Percentiles rank a stretch among this genome's conserved stretches.
phyloP scores from a whole-genome alignment of 2,329 filamentous ascomycete species.

The Aspergillus amoenus region DNA sequence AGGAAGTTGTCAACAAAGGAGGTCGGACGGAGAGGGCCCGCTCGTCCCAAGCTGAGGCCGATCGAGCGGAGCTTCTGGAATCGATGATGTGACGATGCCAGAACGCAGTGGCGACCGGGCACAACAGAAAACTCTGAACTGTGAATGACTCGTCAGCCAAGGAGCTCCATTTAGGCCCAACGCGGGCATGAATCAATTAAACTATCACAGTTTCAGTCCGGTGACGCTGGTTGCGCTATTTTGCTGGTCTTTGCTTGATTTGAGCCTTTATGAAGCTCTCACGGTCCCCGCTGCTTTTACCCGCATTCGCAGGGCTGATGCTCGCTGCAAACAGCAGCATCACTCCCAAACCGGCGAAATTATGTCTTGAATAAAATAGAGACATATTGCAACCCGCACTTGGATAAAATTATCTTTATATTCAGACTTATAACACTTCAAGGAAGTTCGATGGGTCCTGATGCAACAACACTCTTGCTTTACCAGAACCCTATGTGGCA shows the following conservation, averaged over 20 bases:
- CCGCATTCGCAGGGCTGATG: no score
- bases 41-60: not conserved
- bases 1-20: conserved; percentile 3
- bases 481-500: no score
- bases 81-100: conserved; percentile 7
- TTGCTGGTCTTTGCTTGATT: not conserved
- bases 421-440: no score
- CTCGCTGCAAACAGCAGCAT: no score
- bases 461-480: no score
- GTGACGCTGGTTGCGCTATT: not conserved
- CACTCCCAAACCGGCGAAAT: no score
- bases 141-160: conserved; percentile 3
- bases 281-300: no score
- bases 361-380: no score
- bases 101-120: conserved; percentile 2
- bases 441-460: no score
- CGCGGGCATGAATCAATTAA: not conserved
- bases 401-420: no score
- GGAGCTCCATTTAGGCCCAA: not conserved
- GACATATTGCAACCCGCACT: no score
- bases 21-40: not conserved
- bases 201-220: not conserved
- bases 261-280: no score
- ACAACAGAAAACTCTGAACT: not conserved
- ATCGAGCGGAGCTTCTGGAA: not conserved